These are phyloP conservation scores for Naganishia friedmannii DNA, from an alignment of 768 basidiomycete genomes.

Conservation along the genomic window DNA sequence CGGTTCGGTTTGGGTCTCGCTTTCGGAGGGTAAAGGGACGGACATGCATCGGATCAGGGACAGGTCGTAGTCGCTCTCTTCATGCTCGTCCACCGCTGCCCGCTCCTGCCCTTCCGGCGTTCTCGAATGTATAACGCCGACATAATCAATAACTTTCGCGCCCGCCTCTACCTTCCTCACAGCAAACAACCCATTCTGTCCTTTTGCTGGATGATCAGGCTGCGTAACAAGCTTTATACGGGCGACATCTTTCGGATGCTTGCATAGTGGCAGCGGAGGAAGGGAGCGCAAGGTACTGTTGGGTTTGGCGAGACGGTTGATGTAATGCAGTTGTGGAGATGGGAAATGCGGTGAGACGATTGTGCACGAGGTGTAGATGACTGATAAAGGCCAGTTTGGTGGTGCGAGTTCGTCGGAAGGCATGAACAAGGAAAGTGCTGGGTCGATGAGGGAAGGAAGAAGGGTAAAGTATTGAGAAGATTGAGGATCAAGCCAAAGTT, in stretches of 20 bases:
- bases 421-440: constrained; percentile 29
- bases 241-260: constrained; percentile 53
- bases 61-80: constrained; percentile 71
- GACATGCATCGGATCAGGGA: constrained; percentile 56
- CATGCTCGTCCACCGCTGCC: constrained; percentile 23
- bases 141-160: constrained; percentile 72
- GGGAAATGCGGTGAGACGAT: constrained; percentile 1
- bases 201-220: constrained; percentile 66
- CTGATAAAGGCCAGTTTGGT: constrained; percentile 5
- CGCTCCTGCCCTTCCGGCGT: neutral
- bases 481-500: no score
- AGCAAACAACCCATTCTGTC: constrained; percentile 79
- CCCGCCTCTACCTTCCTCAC: constrained; percentile 65
- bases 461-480: no score
- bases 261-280: neutral
- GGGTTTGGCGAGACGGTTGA: constrained; percentile 47
- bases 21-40: no score
- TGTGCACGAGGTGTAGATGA: constrained; percentile 26
- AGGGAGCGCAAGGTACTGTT: constrained; percentile 39
- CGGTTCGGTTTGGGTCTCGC: constrained; percentile 24
- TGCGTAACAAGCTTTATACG: constrained; percentile 61
- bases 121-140: constrained; percentile 71
- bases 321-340: constrained; percentile 47
- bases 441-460: neutral
- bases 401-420: neutral